Base-by-base conservation (phyloP, 2,329 filamentous ascomycete species). In the Setomelanomma holmii region DNA sequence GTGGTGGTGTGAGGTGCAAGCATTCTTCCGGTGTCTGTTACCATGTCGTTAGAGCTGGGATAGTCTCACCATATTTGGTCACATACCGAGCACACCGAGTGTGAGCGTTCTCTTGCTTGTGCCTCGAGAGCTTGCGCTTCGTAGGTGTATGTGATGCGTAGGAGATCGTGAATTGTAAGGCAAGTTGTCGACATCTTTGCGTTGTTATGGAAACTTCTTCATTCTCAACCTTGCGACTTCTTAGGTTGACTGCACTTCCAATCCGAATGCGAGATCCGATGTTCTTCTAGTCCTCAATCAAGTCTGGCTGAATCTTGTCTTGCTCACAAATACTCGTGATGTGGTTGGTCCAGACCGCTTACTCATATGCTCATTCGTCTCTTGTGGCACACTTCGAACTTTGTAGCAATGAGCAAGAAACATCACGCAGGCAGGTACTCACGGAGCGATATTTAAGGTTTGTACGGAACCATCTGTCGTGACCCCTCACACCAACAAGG, bases 61-160 rank as follows among this genome's bases (percentile, higher is more conserved):
- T n/a, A n/a, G n/a, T n/a, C n/a, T n/a, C n/a, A n/a, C n/a, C n/a
- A n/a, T 3, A 2, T 23, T 24, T 16, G 38, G 12, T 17, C 11
- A 45, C 66, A 35, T 58, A 70, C 68, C 5, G 64, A 64, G 34
- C 68, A 71, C 8, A 61, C 50, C 4, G 63, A 63, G 36, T 61
- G 59, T 6, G 57, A 58, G 8, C 61, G 60, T 16, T 56, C 58
- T 42, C 63, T 11, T 14, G 58, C 56, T 42, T 60, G 55, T 27
- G 54, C 56, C 42, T 64, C 59, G 10, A 62, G 38, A 7, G 63
- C 63, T 40, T 58, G 61, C n/a, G 63, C 57, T 50, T 72, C 69
- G 45, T 72, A 72, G 1, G 62, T 66, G 44, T 71, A 71, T 17
- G 69, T 71, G 51, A 72, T 70, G 55, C 69, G 69, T 14, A 72